phyloP scores from a whole-genome alignment of 805 yeast genomes.

The Zygosaccharomyces gambellarensis region DNA sequence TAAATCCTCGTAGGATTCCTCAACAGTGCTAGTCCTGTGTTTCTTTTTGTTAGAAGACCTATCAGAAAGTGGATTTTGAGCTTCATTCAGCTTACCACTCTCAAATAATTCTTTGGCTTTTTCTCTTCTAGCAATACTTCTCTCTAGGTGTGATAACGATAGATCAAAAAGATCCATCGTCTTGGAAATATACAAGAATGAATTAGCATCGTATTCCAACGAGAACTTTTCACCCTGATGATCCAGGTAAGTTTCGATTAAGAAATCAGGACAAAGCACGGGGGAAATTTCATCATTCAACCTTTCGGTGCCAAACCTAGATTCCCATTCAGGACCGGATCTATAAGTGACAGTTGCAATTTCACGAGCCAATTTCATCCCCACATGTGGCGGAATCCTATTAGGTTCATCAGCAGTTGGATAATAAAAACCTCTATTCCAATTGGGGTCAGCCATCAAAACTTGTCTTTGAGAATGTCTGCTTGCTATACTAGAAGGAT shows the following conservation, averaged over 20 bases:
- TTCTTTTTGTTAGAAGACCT: constrained; percentile 39
- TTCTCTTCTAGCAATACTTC: constrained; percentile 41
- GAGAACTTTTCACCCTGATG: constrained; percentile 95
- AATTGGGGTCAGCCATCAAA: constrained; percentile 88
- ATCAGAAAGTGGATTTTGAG: constrained; percentile 21
- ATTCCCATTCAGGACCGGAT: constrained; percentile 97
- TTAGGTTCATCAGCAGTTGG: constrained; percentile 37
- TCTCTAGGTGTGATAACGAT: constrained; percentile 44
- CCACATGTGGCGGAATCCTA: constrained; percentile 80
- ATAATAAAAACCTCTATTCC: constrained; percentile 89
- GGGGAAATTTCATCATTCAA: constrained; percentile 76
- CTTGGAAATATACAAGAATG: constrained; percentile 78
- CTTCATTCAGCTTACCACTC: constrained; percentile 15
- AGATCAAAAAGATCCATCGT: constrained; percentile 94
- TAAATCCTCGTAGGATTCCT: constrained; percentile 58
- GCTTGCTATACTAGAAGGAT: constrained; percentile 91
- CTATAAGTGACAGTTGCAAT: constrained; percentile 92
- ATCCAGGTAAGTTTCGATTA: constrained; percentile 88
- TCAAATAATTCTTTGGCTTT: constrained; percentile 35
- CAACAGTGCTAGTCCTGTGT: constrained; percentile 46
- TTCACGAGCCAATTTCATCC: constrained; percentile 91
- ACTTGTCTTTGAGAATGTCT: constrained; percentile 91
- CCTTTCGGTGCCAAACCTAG: constrained; percentile 81
- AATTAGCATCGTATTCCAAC: constrained; percentile 84
- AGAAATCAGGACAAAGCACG: constrained; percentile 87